phyloP scores from a whole-genome alignment of 2,329 filamentous ascomycete genomes.

The Exophiala sp. region DNA sequence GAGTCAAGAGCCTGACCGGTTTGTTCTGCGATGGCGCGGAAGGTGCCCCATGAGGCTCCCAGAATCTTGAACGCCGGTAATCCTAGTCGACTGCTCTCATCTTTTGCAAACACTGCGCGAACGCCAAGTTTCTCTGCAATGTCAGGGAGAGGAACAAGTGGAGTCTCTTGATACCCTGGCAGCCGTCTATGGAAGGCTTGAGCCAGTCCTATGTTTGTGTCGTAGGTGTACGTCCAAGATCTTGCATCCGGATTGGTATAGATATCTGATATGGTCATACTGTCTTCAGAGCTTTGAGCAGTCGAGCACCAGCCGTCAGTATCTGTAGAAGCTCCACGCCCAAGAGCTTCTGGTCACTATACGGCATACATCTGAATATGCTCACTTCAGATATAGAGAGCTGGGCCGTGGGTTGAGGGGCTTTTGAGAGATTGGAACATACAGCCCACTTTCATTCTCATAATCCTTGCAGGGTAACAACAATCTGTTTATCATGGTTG shows the following conservation, averaged over 20 bases:
- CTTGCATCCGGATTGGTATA: conserved; percentile 15
- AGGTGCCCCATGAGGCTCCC: conserved; percentile 68
- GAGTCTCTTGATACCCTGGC: conserved; percentile 52
- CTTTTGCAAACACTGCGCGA: conserved; percentile 58
- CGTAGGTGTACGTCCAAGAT: conserved; percentile 10
- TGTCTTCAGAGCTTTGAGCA: background rate
- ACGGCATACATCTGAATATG: no score
- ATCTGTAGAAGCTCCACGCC: no score
- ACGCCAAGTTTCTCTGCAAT: conserved; percentile 56
- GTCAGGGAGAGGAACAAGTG: conserved; percentile 48
- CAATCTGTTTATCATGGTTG: no score
- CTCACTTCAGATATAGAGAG: no score
- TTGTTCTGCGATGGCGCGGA: conserved; percentile 47
- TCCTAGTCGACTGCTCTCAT: conserved; percentile 63
- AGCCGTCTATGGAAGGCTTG: conserved; percentile 52
- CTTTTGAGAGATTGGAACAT: no score
- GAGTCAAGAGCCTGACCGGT: conserved; percentile 43
- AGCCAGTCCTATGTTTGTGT: conserved; percentile 12
- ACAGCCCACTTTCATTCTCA: no score
- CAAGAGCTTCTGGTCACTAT: no score
- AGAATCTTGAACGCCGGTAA: conserved; percentile 75
- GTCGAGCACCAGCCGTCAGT: no score
- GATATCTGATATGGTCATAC: conserved; percentile 11
- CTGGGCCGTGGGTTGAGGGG: no score
- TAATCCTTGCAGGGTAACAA: no score